Conservation (phyloP, 768 basidiomycete genomes). For the Phanerochaete sordida region DNA sequence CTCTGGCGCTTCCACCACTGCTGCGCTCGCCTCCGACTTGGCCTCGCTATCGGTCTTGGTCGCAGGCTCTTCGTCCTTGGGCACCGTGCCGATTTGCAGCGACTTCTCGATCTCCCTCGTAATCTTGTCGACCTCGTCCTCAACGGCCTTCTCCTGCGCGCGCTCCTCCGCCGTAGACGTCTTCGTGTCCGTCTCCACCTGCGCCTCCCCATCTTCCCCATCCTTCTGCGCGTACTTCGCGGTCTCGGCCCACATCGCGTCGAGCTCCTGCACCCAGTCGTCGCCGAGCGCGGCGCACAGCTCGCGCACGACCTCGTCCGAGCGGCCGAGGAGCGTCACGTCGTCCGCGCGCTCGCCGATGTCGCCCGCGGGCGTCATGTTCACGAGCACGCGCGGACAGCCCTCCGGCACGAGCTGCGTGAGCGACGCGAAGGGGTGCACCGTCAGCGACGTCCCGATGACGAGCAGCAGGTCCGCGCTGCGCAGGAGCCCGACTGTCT, state of each 20-base stretch:
- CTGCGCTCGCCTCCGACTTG: background rate
- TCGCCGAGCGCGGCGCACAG: constrained; percentile 61
- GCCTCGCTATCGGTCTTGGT: background rate
- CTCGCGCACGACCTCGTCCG: constrained; percentile 62
- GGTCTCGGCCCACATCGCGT: constrained; percentile 22
- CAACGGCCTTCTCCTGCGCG: background rate
- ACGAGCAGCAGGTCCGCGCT: constrained; percentile 86
- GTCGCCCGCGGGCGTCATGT: constrained; percentile 77
- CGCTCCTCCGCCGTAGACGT: background rate
- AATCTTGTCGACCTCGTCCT: constrained; percentile 15
- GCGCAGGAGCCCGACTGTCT: constrained; percentile 46
- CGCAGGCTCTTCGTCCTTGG: background rate
- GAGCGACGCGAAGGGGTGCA: constrained; percentile 85
- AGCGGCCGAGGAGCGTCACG: constrained; percentile 62
- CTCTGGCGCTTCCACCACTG: background rate
- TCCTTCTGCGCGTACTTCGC: constrained; percentile 9
- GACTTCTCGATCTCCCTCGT: constrained; percentile 4
- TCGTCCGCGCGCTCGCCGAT: constrained; percentile 54
- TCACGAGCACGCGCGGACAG: constrained; percentile 87
- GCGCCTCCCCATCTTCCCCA: background rate
- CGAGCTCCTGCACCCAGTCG: constrained; percentile 46
- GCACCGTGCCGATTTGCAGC: constrained; percentile 6
- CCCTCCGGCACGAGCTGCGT: constrained; percentile 41
- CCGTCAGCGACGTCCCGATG: constrained; percentile 86
- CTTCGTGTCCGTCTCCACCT: background rate